These are phyloP conservation scores for Blastobotrys attinorum DNA, from an alignment of 805 yeast species.

Conservation along the genomic window DNA sequence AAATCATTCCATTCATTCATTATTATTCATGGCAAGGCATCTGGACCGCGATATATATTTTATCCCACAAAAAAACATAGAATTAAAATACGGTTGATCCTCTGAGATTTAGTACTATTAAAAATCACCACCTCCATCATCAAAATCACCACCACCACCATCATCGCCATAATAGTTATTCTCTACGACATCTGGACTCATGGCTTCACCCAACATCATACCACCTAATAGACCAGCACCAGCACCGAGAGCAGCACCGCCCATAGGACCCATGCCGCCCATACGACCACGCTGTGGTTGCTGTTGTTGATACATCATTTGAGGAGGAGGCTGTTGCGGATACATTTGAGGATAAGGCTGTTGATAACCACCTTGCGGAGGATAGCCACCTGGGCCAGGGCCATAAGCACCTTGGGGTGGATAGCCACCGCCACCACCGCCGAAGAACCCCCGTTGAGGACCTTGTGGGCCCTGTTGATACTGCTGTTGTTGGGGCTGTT, in stretches of 20 bases:
- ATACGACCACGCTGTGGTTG: constrained; percentile 28
- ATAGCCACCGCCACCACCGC: constrained; percentile 16
- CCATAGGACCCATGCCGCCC: constrained; percentile 35
- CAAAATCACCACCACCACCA: constrained; percentile 31
- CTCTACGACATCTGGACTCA: constrained; percentile 29
- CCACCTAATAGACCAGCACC: constrained; percentile 63
- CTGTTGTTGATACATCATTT: constrained; percentile 27
- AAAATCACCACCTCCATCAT: constrained; percentile 24
- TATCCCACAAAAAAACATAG: no score
- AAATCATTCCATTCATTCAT: no score
- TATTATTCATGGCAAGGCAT: no score
- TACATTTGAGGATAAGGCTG: constrained; percentile 5
- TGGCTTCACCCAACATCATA: constrained; percentile 40
- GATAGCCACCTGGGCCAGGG: no score
- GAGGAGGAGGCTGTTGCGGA: constrained; percentile 25
- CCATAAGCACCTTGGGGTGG: constrained; percentile 8
- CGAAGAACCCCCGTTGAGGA: constrained; percentile 18
- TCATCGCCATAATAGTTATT: constrained; percentile 31
- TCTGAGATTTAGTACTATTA: background rate
- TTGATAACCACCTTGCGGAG: constrained; percentile 12
- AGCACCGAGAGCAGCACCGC: constrained; percentile 40
- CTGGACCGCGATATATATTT: no score
- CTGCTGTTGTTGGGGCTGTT: constrained; percentile 7
- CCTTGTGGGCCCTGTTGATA: constrained; percentile 22
- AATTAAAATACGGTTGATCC: no score